Base-by-base conservation (phyloP, 2,329 filamentous ascomycete species). In the Bipolaris sorokiniana region DNA sequence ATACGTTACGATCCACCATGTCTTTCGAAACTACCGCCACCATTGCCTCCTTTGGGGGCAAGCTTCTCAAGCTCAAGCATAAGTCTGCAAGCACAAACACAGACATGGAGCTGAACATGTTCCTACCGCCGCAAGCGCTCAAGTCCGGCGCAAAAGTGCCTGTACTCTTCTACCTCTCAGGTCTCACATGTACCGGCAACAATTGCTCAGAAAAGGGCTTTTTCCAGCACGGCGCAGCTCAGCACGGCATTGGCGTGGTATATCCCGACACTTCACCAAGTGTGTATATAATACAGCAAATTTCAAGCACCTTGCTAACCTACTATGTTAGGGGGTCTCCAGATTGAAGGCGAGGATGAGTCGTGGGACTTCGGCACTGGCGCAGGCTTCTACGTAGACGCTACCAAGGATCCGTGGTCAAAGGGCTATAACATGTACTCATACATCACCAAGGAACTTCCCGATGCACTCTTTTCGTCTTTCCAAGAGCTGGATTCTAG, bases 241-340 rank as follows among this genome's bases (percentile, higher is more conserved):
- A 88, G 69, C 89, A 88, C 75, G 91, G 91, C 71, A 90, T 99
- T 75, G 95, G 95, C n/a, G 81, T 99, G 55, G 85, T 97, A 51
- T 98, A 92, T 80, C 95, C 95, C 1, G 95, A 99, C 81, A 99
- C 95, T 20, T 96, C 90, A 55, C 95, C 95, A 55, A 87, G 94
- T 88, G 81, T 50, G 83, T 79, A 5, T 36, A 33, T 49, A 16
- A 44, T 41, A 18, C 51, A 11, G 44, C 23, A 31, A 44, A 5
- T 33, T n/a, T 3, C 41, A 22, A 48, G 36, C 18, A 52, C 50
- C 33, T 28, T n/a, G 57, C 63, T 70, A 62, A 74, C 55, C 7
- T 38, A 23, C 23, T 40, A 13, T 7, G 7, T 20, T 59, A 88
- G 87, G 88, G 54, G 94, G 94, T 1, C 84, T 95, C 46, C 81